Percentiles rank a stretch among this genome's conserved stretches.
These are phyloP conservation scores for Pythium aristosporum DNA, from an alignment of 352 stramenopile species.

Conservation along the genomic window DNA sequence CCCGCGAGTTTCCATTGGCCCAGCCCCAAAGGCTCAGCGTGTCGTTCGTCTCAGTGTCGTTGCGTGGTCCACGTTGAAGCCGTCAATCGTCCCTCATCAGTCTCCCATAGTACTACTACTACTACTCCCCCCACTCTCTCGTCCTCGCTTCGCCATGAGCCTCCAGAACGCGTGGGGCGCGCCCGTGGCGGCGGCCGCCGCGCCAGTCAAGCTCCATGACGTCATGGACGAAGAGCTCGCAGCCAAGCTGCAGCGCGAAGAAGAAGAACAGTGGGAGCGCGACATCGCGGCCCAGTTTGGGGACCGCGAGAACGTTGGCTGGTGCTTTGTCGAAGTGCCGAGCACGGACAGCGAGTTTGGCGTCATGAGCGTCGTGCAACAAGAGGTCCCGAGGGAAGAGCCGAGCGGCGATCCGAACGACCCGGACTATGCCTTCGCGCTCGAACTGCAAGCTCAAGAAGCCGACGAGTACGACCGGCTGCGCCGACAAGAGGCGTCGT, in stretches of 20 bases:
- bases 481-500: constrained; percentile 62
- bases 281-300: constrained; percentile 67
- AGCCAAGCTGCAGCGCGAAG: constrained; percentile 65
- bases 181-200: constrained; percentile 20
- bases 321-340: constrained; percentile 78
- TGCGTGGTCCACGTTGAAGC: constrained; percentile 26
- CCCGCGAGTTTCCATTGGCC: constrained; percentile 21
- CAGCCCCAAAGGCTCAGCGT: neutral
- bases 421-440: constrained; percentile 70
- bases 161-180: constrained; percentile 35
- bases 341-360: constrained; percentile 44
- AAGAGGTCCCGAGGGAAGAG: constrained; percentile 58
- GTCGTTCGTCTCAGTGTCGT: constrained; percentile 18
- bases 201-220: constrained; percentile 51
- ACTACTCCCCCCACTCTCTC: neutral
- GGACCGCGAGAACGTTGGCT: constrained; percentile 53
- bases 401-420: constrained; percentile 35
- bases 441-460: constrained; percentile 70
- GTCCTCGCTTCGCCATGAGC: constrained; percentile 1
- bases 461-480: constrained; percentile 74
- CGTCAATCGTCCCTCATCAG: neutral
- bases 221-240: constrained; percentile 76
- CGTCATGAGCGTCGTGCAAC: constrained; percentile 74
- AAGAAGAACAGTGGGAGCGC: constrained; percentile 64
- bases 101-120: neutral